Base-by-base conservation (phyloP, 805 yeast species). In the Ogataea methanolica region DNA sequence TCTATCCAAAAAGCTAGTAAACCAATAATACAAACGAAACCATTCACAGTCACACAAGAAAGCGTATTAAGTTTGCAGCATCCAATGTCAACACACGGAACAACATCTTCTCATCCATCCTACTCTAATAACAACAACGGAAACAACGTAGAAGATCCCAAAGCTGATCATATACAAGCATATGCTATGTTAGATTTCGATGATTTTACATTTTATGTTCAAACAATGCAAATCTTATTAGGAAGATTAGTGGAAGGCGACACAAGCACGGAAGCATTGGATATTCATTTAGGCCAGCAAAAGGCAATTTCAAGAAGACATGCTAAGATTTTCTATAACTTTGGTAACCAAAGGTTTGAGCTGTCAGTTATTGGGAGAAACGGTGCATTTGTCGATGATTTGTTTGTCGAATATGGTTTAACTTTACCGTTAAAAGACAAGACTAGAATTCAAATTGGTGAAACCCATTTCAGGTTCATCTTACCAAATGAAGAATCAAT, bases 351-450 rank as follows among this genome's bases (percentile, higher is more conserved):
- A 63, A 70, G 96, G 54, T 94, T 94, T 61, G 99, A 94, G 66
- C 70, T 94, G 40, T 83, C 95, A 8, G 90, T 94, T 2, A 73
- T 91, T 56, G 99, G 99, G 17, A 78, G 96, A 57, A 94, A 94
- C 65, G 99, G 99, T 36, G 97, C 97, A 2, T 94, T 94, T 72
- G 96, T 94, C 4, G 94, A 92, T 65, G 96, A 90, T 55, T 74
- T 73, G 34, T 94, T 92, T 65, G 85, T 94, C 6, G 97, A 89
- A 61, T 80, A 86, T 51, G 97, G 96, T 8, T 82, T 88, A 35
- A 94, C 99, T 0, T 90, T 94, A 8, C 96, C 96, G 2, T 70
- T 94, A 41, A 74, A 73, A 21, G 88, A 92, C 66, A 87, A 85
- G 37, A 82, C 91, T 1, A 85, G 86, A 57, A 82, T 94, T 43